A percentile compares a stretch with the other conserved stretches of the same genome.
phyloP scores from a whole-genome alignment of 805 yeast genomes.

The Candida nonsorbophila region DNA sequence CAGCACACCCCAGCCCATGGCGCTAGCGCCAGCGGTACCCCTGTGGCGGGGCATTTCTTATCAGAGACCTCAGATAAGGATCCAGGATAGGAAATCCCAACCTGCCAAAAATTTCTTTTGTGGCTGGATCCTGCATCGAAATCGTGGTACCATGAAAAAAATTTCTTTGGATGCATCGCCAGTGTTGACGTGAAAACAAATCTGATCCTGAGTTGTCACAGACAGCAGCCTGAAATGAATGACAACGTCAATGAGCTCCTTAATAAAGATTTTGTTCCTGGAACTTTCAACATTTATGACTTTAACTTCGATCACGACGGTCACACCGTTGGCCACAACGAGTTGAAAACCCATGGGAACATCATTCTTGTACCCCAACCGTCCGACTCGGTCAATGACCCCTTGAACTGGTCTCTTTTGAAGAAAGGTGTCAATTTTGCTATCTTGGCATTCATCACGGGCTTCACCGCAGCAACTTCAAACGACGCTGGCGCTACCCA shows the following conservation, averaged over 20 bases:
- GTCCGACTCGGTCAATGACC: conserved; percentile 45
- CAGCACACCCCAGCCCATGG: too few species aligned
- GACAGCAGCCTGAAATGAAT: too few species aligned
- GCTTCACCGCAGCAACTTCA: conserved; percentile 45
- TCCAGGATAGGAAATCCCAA: too few species aligned
- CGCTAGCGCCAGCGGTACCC: too few species aligned
- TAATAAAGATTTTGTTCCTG: conserved; percentile 53
- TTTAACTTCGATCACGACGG: conserved; percentile 5
- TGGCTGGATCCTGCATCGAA: too few species aligned
- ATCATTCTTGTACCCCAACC: conserved; percentile 45
- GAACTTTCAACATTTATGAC: conserved; percentile 47
- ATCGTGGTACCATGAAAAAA: too few species aligned
- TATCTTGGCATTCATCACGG: conserved; percentile 37
- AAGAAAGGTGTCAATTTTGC: conserved; percentile 35
- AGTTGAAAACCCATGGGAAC: conserved; percentile 17
- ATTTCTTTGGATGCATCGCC: too few species aligned
- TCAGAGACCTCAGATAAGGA: too few species aligned
- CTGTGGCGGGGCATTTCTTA: too few species aligned
- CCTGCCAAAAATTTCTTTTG: too few species aligned
- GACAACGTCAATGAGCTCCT: conserved; percentile 24
- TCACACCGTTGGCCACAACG: conserved; percentile 3
- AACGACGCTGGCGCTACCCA: conserved; percentile 47
- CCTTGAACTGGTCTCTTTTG: conserved; percentile 36
- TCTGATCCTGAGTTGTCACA: too few species aligned
- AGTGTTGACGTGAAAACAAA: too few species aligned